phyloP scores from a whole-genome alignment of 2,329 filamentous ascomycete species.

The Penicillium italicum region DNA sequence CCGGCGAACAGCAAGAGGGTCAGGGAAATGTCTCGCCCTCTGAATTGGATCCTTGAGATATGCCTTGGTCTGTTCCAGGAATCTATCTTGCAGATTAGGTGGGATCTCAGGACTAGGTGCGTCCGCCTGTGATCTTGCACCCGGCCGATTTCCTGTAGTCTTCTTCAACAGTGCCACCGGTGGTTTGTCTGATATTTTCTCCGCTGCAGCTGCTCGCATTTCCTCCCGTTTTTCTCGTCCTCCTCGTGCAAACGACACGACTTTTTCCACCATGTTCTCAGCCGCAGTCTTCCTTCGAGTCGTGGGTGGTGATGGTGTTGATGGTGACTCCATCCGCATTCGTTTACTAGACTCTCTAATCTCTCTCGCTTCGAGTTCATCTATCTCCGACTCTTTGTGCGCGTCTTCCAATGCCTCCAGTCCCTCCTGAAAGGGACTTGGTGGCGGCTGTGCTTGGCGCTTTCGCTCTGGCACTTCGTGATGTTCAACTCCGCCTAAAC shows the following conservation, averaged over 20 bases:
- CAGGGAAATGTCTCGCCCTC: neutral
- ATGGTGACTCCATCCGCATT: neutral
- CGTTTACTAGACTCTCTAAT: neutral
- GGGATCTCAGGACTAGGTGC: neutral
- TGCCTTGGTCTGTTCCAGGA: neutral
- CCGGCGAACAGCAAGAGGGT: constrained; percentile 1
- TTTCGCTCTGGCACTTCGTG: neutral
- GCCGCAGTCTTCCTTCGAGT: neutral
- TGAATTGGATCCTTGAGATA: neutral
- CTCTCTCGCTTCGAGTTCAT: neutral
- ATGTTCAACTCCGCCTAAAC: neutral
- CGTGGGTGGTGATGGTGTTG: neutral
- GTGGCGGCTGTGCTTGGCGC: neutral
- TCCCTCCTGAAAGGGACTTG: neutral
- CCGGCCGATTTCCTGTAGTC: neutral
- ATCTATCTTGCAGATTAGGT: neutral
- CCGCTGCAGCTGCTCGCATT: neutral
- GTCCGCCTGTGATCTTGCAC: neutral
- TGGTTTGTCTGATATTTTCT: neutral
- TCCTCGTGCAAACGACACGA: neutral
- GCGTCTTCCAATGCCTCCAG: neutral
- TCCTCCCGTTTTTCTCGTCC: neutral
- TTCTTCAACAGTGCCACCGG: neutral
- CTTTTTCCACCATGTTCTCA: neutral
- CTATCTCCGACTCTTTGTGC: neutral